Evolutionary conservation across 805 yeast species (phyloP).

Genomic region (Zygosaccharomyces gambellarensis): DNA sequence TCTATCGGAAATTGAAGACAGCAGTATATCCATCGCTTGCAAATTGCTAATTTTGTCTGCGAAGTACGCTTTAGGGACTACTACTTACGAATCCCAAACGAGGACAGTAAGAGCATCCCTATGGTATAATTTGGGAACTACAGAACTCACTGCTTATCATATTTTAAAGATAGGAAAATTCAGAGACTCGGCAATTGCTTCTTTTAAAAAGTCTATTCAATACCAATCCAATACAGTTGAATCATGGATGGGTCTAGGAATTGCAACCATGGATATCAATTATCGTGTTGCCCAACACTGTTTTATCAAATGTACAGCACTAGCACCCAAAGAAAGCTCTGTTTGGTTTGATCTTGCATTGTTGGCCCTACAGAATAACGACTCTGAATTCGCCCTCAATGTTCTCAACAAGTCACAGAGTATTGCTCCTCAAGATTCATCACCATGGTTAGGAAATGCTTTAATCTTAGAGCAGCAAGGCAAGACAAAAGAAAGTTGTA

Average conservation of each 20-base stretch:
- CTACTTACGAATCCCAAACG: slow-evolving; percentile 22
- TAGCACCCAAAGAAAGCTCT: slow-evolving; percentile 61
- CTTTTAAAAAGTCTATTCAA: slow-evolving; percentile 63
- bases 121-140: slow-evolving; percentile 67
- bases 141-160: slow-evolving; percentile 48
- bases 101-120: slow-evolving; percentile 51
- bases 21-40: slow-evolving; percentile 36
- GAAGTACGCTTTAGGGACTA: slow-evolving; percentile 39
- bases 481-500: slow-evolving; percentile 45
- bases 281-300: slow-evolving; percentile 87
- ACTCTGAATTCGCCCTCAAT: slow-evolving; percentile 64
- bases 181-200: slow-evolving; percentile 50
- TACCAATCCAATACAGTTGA: slow-evolving; percentile 64
- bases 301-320: slow-evolving; percentile 71
- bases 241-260: slow-evolving; percentile 82
- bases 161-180: slow-evolving; percentile 28
- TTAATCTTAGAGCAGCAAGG: slow-evolving; percentile 51
- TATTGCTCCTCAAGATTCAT: slow-evolving; percentile 67
- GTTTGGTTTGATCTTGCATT: slow-evolving; percentile 83
- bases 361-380: slow-evolving; percentile 64
- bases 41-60: slow-evolving; percentile 43
- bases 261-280: slow-evolving; percentile 58
- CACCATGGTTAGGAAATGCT: slow-evolving; percentile 87
- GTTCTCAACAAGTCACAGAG: slow-evolving; percentile 73
- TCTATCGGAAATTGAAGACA: slow-evolving; percentile 21